Conservation (phyloP, 441 rosid genomes). For the Gossypium aridum region DNA sequence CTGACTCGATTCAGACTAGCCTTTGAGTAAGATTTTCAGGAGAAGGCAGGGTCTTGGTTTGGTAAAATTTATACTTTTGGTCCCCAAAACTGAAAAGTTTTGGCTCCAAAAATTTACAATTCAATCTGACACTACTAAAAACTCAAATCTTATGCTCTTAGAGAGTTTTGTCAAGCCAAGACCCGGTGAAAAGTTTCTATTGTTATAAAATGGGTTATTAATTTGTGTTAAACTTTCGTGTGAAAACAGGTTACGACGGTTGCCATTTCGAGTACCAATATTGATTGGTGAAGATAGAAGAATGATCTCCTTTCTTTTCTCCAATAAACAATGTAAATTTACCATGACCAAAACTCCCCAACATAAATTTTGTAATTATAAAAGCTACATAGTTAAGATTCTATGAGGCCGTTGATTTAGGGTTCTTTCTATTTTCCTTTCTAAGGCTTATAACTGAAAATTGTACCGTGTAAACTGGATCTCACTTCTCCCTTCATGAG, state of each 20-base stretch:
- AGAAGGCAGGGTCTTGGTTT: too few relatives aligned
- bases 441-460: neutral
- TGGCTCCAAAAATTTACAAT: too few relatives aligned
- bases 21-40: too few relatives aligned
- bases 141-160: too few relatives aligned
- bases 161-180: too few relatives aligned
- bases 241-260: slow-evolving; percentile 60
- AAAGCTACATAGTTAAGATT: neutral
- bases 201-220: neutral
- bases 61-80: too few relatives aligned
- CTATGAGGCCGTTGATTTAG: neutral
- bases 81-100: too few relatives aligned
- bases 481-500: neutral
- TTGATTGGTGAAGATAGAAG: slow-evolving; percentile 11
- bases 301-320: neutral
- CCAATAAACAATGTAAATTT: neutral
- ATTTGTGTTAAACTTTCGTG: neutral
- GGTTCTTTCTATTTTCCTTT: neutral
- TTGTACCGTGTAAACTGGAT: neutral
- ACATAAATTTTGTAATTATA: slow-evolving; percentile 4
- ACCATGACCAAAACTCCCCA: neutral
- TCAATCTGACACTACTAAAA: too few relatives aligned
- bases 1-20: too few relatives aligned
- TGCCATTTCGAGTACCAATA: slow-evolving; percentile 44
- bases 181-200: too few relatives aligned